Evolutionary conservation across 352 stramenopile genomes (phyloP).

Genomic region (Peronospora destructor): DNA sequence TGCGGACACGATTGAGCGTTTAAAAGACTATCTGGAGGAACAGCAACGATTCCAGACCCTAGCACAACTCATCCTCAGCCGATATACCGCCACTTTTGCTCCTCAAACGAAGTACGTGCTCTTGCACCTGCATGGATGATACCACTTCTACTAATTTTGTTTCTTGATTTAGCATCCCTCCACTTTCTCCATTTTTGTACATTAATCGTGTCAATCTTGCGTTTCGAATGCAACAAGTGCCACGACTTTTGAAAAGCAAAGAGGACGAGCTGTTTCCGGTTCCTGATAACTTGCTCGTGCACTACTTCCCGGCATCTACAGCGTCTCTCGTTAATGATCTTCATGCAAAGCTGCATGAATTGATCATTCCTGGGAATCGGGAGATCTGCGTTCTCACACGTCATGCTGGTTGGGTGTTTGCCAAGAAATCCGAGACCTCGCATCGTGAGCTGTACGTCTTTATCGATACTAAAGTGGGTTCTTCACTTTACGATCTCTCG

Average conservation of each 20-base stretch:
- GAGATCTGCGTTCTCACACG: slow-evolving; percentile 55
- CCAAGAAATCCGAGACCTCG: slow-evolving; percentile 39
- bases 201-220: slow-evolving; percentile 49
- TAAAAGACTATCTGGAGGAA: slow-evolving; percentile 23
- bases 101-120: slow-evolving; percentile 21
- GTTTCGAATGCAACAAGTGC: slow-evolving; percentile 46
- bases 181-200: slow-evolving; percentile 42
- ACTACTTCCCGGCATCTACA: slow-evolving; percentile 41
- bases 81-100: slow-evolving; percentile 24
- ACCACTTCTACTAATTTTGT: slow-evolving; percentile 2
- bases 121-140: not conserved
- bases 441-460: slow-evolving; percentile 52
- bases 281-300: slow-evolving; percentile 32
- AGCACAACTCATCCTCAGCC: slow-evolving; percentile 30
- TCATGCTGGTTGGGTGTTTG: slow-evolving; percentile 49
- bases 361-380: slow-evolving; percentile 22
- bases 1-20: slow-evolving; percentile 13
- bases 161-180: slow-evolving; percentile 17
- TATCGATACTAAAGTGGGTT: slow-evolving; percentile 47
- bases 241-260: slow-evolving; percentile 44
- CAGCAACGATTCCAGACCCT: slow-evolving; percentile 33
- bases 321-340: slow-evolving; percentile 37
- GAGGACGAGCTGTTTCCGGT: slow-evolving; percentile 44
- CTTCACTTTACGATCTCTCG: slow-evolving; percentile 46
- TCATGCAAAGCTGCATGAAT: slow-evolving; percentile 36